A percentile compares a stretch with the other conserved stretches of the same genome.
Evolutionary conservation across 2,329 filamentous ascomycete genomes (phyloP).

Genomic region (Penicillium corylophilum): DNA sequence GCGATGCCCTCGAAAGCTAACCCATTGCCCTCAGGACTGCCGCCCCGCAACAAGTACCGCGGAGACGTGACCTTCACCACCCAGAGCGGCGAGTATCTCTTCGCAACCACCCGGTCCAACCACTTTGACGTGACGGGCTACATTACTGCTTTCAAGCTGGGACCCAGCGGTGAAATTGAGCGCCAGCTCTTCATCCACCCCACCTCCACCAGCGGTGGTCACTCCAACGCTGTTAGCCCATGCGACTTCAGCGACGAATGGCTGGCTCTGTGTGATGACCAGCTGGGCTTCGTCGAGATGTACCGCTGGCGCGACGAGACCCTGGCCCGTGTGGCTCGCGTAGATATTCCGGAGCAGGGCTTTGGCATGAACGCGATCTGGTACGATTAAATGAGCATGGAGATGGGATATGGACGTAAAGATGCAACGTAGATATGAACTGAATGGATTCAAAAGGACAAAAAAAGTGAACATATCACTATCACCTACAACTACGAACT

Average conservation of each 20-base stretch:
- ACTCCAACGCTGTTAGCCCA: conserved; percentile 83
- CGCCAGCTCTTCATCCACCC: conserved; percentile 77
- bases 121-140: conserved; percentile 74
- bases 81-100: conserved; percentile 70
- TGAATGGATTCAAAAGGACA: neutral
- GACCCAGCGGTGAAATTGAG: conserved; percentile 68
- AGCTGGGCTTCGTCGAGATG: conserved; percentile 83
- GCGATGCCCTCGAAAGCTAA: neutral
- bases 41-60: conserved; percentile 64
- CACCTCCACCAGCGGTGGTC: conserved; percentile 81
- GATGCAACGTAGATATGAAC: neutral
- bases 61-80: conserved; percentile 79
- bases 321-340: conserved; percentile 71
- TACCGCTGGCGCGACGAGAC: conserved; percentile 85
- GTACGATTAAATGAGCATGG: conserved; percentile 63
- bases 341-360: conserved; percentile 79
- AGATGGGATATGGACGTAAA: neutral
- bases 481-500: too few relatives aligned
- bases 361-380: conserved; percentile 97
- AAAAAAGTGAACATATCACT: too few relatives aligned
- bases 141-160: conserved; percentile 74
- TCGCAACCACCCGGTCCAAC: conserved; percentile 81
- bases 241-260: conserved; percentile 85
- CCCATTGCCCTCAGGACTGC: conserved; percentile 26
- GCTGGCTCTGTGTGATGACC: conserved; percentile 85